Conservation (phyloP, 768 basidiomycete species). For the Galerina sulciceps region DNA sequence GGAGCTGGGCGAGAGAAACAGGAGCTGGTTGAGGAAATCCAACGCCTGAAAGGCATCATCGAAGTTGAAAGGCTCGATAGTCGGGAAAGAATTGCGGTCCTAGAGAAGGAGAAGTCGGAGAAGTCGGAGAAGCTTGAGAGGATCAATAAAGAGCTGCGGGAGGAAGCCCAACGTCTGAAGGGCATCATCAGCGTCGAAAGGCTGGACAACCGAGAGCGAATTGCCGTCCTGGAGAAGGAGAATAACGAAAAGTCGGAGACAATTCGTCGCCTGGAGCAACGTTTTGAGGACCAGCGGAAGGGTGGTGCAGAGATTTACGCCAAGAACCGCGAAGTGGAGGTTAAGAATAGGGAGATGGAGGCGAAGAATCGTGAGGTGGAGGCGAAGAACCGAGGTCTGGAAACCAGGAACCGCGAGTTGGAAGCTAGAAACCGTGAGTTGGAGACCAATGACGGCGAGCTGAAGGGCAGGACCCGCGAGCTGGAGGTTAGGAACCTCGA, state of each 20-base stretch:
- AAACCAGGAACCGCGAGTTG: too few relatives aligned
- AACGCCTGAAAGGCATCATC: conserved; percentile 15
- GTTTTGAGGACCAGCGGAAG: background rate
- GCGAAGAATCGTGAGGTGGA: background rate
- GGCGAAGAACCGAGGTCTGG: background rate
- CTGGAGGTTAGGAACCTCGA: too few relatives aligned
- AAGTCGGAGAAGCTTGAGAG: background rate
- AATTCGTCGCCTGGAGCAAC: background rate
- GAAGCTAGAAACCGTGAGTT: too few relatives aligned
- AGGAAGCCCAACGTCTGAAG: conserved; percentile 12
- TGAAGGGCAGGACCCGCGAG: too few relatives aligned
- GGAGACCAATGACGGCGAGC: too few relatives aligned
- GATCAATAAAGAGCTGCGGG: background rate
- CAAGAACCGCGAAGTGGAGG: conserved; percentile 19
- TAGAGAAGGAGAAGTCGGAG: conserved; percentile 24
- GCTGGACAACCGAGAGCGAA: conserved; percentile 12
- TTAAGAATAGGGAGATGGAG: background rate
- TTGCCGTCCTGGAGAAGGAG: conserved; percentile 26
- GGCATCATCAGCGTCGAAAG: conserved; percentile 18
- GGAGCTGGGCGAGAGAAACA: conserved; percentile 11
- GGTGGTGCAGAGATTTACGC: background rate
- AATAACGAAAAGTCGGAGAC: conserved; percentile 13
- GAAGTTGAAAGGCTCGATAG: conserved; percentile 13
- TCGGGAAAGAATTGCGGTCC: conserved; percentile 17
- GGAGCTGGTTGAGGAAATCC: conserved; percentile 13